These are phyloP conservation scores for Yarrowia porcina DNA, from an alignment of 805 yeast species.

Conservation along the genomic window DNA sequence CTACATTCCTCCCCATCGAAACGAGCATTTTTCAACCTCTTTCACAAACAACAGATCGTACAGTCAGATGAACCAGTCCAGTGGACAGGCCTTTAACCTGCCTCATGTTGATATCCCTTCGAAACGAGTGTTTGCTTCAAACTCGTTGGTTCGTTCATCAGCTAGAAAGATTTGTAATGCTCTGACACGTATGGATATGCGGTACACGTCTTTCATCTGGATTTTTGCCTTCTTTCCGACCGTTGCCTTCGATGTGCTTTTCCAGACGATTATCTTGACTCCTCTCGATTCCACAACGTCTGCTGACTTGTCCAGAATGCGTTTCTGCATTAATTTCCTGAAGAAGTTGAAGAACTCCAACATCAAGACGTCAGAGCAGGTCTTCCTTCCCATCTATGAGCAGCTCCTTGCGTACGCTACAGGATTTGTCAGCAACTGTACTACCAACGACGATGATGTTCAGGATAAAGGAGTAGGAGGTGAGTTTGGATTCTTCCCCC, in stretches of 20 bases:
- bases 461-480: slow-evolving; percentile 1
- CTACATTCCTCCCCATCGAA: neutral
- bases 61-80: neutral
- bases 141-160: neutral
- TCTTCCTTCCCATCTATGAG: slow-evolving; percentile 3
- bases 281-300: neutral
- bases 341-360: neutral
- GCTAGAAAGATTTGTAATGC: slow-evolving; percentile 7
- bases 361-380: neutral
- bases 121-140: neutral
- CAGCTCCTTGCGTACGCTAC: slow-evolving; percentile 9
- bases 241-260: neutral
- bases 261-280: neutral
- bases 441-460: neutral
- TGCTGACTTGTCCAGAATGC: slow-evolving; percentile 1
- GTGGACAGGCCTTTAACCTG: neutral
- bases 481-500: neutral
- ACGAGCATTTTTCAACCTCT: neutral
- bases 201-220: slow-evolving; percentile 13
- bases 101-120: neutral
- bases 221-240: slow-evolving; percentile 6
- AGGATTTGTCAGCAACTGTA: slow-evolving; percentile 2
- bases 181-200: neutral
- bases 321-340: neutral
- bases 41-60: neutral